Base-by-base conservation (phyloP, 164 flowering plant genomes). In the Cinnamomum chago region DNA sequence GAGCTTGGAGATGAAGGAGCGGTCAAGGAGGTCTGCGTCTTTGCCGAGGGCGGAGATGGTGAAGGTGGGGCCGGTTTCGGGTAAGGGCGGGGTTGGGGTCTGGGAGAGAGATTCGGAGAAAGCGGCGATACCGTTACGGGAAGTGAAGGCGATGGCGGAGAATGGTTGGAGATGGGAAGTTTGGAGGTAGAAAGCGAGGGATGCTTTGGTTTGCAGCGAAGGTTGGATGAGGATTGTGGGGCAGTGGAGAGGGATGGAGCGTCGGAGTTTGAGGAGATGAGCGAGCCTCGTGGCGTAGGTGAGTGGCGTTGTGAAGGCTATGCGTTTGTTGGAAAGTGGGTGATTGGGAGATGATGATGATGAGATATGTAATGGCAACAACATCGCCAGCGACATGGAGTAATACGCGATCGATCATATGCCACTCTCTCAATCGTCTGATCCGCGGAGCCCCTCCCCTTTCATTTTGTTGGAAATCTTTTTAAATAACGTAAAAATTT, bases 111-210 rank as follows among this genome's bases (percentile, higher is more conserved):
- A 81, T 30, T 81, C 55, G 65, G 78, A 65, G 80, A 87, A 79
- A 25, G 92, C 82, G 20, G 83, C 9, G 82, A 92, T 92, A 3
- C 85, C 90, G 64, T 91, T 73, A 25, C 93, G 83, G 27, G 94
- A 92, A 14, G 94, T 88, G 88, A 90, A 92, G 2, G 91, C 94
- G 70, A 92, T 65, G 78, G 92, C 90, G 71, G 91, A 83, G 85
- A 86, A 84, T 50, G 65, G 30, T 10, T 82, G 72, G 66, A 85
- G 69, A 11, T 65, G 77, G 58, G 76, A 11, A 14, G 12, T 25
- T 14, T 28, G 68, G 79, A 87, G 86, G 81, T 77, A 77, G 74
- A 55, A 76, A n/a, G 35, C 70, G 79, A 88, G 73, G 73, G 81
- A 58, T 71, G 85, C 71, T 52, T 73, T 72, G 73, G 88, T 81